Conservation (phyloP, 2,329 filamentous ascomycete genomes). For the Alternaria alternata region DNA sequence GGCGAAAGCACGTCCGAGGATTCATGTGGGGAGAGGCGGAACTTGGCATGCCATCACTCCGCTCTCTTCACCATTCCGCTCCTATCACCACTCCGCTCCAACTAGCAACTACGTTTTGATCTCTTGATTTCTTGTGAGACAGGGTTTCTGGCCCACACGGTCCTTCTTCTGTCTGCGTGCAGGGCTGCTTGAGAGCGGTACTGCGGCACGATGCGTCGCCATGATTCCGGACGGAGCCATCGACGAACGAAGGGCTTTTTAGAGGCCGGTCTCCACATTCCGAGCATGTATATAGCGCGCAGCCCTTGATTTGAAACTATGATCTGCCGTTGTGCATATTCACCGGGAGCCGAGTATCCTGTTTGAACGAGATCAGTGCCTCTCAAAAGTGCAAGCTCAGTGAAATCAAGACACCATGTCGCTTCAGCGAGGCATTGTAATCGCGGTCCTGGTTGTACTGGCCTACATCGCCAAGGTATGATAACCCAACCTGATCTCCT, state of each 20-base stretch:
- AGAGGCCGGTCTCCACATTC: not conserved
- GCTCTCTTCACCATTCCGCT: not conserved
- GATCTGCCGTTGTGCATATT: not conserved
- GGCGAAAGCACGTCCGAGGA: not conserved
- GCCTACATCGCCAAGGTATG: not conserved
- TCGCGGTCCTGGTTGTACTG: not conserved
- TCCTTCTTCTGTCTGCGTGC: not conserved
- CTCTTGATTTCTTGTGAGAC: not conserved
- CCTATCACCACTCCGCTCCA: not conserved
- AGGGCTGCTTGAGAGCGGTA: not conserved
- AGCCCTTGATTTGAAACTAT: not conserved
- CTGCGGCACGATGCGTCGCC: not conserved
- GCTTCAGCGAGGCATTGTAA: not conserved
- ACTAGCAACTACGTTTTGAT: not conserved
- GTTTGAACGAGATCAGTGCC: not conserved
- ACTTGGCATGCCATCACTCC: not conserved
- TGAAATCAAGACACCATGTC: not conserved
- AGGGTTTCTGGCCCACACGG: not conserved
- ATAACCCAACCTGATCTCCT: too few relatives aligned
- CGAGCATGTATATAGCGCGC: not conserved
- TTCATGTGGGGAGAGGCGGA: not conserved
- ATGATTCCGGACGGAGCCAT: not conserved
- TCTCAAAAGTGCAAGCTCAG: not conserved
- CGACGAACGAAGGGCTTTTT: not conserved
- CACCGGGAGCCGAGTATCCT: not conserved